These are phyloP conservation scores for Schizochytrium sp. DNA, from an alignment of 108 stramenopile species.

Conservation along the genomic window DNA sequence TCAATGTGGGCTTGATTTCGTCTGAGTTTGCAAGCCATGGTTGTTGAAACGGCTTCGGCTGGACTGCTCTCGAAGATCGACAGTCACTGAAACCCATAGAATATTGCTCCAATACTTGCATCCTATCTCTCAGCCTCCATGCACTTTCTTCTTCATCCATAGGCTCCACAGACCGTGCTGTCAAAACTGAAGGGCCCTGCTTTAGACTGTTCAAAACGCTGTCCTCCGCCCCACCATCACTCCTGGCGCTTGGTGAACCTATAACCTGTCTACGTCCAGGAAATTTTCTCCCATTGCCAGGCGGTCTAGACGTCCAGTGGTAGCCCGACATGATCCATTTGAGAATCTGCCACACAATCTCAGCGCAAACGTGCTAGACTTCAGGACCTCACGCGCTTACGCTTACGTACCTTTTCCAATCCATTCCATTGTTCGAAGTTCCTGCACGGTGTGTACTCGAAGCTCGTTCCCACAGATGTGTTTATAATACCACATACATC, in stretches of 20 bases:
- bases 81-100: not conserved
- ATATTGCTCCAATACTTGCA: not conserved
- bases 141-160: not conserved
- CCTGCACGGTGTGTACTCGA: no score
- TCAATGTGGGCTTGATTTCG: not conserved
- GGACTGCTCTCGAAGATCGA: not conserved
- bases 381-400: no score
- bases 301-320: constrained; percentile 8
- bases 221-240: no score
- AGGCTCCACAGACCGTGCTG: not conserved
- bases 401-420: no score
- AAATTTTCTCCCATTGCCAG: not conserved
- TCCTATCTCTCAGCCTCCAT: not conserved
- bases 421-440: no score
- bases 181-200: not conserved
- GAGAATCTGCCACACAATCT: no score
- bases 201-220: no score
- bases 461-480: no score
- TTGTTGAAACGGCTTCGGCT: not conserved
- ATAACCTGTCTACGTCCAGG: no score
- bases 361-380: no score
- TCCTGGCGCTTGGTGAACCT: no score
- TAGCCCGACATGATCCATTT: not conserved
- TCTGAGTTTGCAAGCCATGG: not conserved
- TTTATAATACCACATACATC: no score